These are phyloP conservation scores for Ascochyta clinopodiicola DNA, from an alignment of 2,329 filamentous ascomycete genomes.

Conservation along the genomic window DNA sequence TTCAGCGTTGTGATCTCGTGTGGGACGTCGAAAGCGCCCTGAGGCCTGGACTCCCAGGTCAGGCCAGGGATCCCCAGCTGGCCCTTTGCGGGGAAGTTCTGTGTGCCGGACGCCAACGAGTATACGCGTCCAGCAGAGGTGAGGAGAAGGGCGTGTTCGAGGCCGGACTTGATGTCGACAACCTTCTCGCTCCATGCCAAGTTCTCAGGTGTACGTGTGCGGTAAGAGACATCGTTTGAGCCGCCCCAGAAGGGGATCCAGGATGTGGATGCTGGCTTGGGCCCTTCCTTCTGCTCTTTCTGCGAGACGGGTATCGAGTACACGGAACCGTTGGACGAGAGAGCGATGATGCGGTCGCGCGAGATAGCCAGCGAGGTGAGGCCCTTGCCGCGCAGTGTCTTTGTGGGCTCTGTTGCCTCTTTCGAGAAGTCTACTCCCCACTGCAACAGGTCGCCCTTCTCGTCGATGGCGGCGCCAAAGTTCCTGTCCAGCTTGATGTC, in stretches of 20 bases:
- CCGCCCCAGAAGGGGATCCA: conserved; percentile 79
- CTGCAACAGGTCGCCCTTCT: conserved; percentile 87
- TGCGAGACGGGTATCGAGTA: conserved; percentile 84
- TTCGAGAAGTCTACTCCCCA: conserved; percentile 84
- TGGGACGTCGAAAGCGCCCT: conserved; percentile 78
- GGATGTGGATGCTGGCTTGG: conserved; percentile 68
- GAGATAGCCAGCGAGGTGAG: conserved; percentile 79
- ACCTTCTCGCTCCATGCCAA: conserved; percentile 75
- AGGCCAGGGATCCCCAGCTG: conserved; percentile 88
- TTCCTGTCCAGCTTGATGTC: conserved; percentile 84
- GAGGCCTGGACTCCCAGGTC: conserved; percentile 77
- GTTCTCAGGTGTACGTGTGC: conserved; percentile 69
- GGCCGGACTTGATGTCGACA: conserved; percentile 74
- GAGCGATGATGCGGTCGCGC: conserved; percentile 79
- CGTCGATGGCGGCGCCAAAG: conserved; percentile 85
- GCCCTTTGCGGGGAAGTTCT: conserved; percentile 79
- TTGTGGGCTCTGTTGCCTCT: conserved; percentile 66
- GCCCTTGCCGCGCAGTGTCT: conserved; percentile 82
- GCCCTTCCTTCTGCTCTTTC: conserved; percentile 70
- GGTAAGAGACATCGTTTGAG: conserved; percentile 71
- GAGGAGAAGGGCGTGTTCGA: conserved; percentile 85
- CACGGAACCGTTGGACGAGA: conserved; percentile 76
- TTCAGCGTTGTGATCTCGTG: conserved; percentile 78
- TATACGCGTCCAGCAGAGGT: conserved; percentile 87
- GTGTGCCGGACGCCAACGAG: conserved; percentile 80